Conservation (phyloP, 805 yeast genomes). For the Lipomyces lipofer region DNA sequence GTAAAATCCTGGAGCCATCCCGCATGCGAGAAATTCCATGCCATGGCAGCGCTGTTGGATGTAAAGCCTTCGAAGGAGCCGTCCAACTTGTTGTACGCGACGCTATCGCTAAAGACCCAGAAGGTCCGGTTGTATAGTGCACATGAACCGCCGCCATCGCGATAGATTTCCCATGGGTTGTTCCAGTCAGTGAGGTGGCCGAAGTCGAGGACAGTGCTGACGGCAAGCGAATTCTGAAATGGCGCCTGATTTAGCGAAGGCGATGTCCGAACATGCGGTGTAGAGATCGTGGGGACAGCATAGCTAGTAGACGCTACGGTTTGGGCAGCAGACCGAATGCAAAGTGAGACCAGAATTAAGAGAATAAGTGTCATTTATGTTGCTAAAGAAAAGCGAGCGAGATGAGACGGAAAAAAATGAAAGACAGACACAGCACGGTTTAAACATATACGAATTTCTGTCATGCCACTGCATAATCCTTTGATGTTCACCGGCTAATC, state of each 20-base stretch:
- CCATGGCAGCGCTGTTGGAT: slow-evolving; percentile 12
- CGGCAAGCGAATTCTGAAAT: not conserved
- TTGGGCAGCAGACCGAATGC: no score
- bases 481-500: no score
- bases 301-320: not conserved
- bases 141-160: slow-evolving; percentile 21
- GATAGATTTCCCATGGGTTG: slow-evolving; percentile 7
- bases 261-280: not conserved
- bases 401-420: no score
- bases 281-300: not conserved
- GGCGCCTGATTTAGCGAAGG: not conserved
- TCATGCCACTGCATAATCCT: no score
- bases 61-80: slow-evolving; percentile 6
- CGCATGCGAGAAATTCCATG: slow-evolving; percentile 3
- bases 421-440: no score
- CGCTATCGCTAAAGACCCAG: slow-evolving; percentile 18
- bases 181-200: slow-evolving; percentile 14
- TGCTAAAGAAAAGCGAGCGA: no score
- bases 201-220: slow-evolving; percentile 1
- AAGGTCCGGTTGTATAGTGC: slow-evolving; percentile 6
- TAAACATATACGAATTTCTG: no score
- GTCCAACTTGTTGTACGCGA: not conserved
- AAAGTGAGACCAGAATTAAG: no score
- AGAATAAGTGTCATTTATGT: no score
- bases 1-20: slow-evolving; percentile 12